Evolutionary conservation across 805 yeast species (phyloP).

Genomic region (Hanseniaspora guilliermondii): DNA sequence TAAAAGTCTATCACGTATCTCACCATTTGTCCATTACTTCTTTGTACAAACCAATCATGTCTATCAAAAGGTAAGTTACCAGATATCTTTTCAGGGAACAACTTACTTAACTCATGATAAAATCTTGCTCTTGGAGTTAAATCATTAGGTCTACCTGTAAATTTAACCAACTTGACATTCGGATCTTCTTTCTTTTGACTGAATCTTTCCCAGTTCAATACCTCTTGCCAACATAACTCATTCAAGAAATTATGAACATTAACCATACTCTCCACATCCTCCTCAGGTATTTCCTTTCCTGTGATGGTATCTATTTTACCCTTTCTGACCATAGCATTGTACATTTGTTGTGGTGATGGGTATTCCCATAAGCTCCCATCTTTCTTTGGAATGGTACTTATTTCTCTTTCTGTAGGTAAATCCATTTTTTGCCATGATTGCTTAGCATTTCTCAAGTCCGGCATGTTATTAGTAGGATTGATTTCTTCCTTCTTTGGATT

Average conservation of each 20-base stretch:
- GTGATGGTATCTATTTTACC: slow-evolving; percentile 44
- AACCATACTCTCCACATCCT: slow-evolving; percentile 93
- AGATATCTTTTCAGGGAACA: slow-evolving; percentile 62
- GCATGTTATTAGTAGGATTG: slow-evolving; percentile 87
- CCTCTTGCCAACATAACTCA: slow-evolving; percentile 96
- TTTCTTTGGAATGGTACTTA: slow-evolving; percentile 70
- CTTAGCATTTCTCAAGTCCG: slow-evolving; percentile 45
- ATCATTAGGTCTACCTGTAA: slow-evolving; percentile 86
- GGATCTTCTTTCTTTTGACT: slow-evolving; percentile 47
- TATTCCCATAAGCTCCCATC: slow-evolving; percentile 88
- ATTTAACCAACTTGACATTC: slow-evolving; percentile 47
- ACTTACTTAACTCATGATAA: slow-evolving; percentile 49
- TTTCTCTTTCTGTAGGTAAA: slow-evolving; percentile 71
- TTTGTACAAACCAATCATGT: slow-evolving; percentile 94
- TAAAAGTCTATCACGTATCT: slow-evolving; percentile 93
- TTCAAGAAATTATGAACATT: slow-evolving; percentile 90
- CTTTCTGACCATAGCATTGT: slow-evolving; percentile 90
- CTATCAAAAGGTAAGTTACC: slow-evolving; percentile 89
- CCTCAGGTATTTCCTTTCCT: slow-evolving; percentile 76
- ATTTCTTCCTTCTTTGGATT: slow-evolving; percentile 22
- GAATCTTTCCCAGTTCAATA: slow-evolving; percentile 77
- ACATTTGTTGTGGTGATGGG: slow-evolving; percentile 98
- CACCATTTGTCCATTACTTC: slow-evolving; percentile 48
- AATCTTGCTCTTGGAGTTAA: slow-evolving; percentile 72
- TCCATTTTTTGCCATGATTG: slow-evolving; percentile 71